phyloP scores from a whole-genome alignment of 345 rosid species.

The Gossypium thurberi region DNA sequence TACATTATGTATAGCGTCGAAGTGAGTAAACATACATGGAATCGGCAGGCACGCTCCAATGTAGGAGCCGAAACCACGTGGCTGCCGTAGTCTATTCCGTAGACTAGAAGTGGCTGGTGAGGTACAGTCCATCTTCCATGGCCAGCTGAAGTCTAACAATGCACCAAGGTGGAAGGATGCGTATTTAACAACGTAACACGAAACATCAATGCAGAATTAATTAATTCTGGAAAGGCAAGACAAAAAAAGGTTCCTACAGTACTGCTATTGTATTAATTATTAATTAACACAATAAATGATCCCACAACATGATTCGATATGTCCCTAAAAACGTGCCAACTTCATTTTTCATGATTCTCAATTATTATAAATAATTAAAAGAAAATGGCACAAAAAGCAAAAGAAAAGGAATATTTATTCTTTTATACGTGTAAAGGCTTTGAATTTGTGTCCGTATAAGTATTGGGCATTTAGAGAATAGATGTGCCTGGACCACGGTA shows the following conservation, averaged over 20 bases:
- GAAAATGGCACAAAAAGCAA: neutral
- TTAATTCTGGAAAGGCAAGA: neutral
- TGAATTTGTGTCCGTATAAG: neutral
- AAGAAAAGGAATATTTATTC: neutral
- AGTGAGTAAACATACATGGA: neutral
- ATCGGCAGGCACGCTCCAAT: neutral
- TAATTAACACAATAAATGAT: neutral
- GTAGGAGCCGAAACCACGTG: neutral
- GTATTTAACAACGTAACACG: neutral
- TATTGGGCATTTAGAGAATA: neutral
- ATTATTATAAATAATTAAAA: neutral
- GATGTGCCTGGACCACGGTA: neutral
- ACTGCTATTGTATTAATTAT: neutral
- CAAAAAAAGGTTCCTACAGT: neutral
- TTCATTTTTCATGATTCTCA: neutral
- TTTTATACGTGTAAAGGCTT: neutral
- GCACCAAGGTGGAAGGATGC: neutral
- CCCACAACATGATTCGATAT: neutral
- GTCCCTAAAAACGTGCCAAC: neutral
- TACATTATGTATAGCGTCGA: neutral
- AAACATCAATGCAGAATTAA: neutral
- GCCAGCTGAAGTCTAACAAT: neutral
- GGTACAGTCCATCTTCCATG: neutral
- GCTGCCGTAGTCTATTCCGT: neutral
- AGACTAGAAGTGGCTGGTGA: neutral